phyloP scores from a whole-genome alignment of 345 rosid genomes.

The Carallia pectinifolia region DNA sequence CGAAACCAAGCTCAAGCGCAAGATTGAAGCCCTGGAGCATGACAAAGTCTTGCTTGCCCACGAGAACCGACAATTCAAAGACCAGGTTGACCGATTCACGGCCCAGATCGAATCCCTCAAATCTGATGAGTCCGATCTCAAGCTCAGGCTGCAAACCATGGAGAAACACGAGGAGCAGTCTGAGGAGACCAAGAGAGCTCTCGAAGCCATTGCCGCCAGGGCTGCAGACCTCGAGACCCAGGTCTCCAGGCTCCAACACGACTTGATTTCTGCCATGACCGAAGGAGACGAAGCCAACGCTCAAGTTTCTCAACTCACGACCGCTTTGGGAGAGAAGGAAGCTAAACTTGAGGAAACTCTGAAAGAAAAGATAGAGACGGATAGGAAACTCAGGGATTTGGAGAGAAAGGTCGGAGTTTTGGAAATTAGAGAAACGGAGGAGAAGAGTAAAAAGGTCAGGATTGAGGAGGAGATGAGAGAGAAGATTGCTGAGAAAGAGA shows the following conservation, averaged over 20 bases:
- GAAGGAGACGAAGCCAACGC: constrained; percentile 46
- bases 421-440: constrained; percentile 59
- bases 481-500: constrained; percentile 48
- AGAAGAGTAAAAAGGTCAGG: constrained; percentile 59
- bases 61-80: constrained; percentile 42
- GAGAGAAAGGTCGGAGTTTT: constrained; percentile 64
- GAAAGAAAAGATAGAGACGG: constrained; percentile 55
- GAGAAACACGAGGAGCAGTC: constrained; percentile 49
- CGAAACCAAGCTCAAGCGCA: constrained; percentile 29
- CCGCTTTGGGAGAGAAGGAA: constrained; percentile 32
- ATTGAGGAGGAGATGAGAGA: constrained; percentile 63
- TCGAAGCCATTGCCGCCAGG: constrained; percentile 47
- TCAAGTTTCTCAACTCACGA: constrained; percentile 30
- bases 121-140: constrained; percentile 38
- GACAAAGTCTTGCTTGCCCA: constrained; percentile 44
- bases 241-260: constrained; percentile 61
- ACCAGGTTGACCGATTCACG: constrained; percentile 27
- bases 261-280: constrained; percentile 46
- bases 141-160: constrained; percentile 37
- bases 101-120: constrained; percentile 43
- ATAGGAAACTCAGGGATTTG: constrained; percentile 59
- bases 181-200: constrained; percentile 48
- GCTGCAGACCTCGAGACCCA: constrained; percentile 68
- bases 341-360: constrained; percentile 38
- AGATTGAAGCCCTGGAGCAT: constrained; percentile 44